Conservation (phyloP, 1,284 basidiomycete genomes). For the Macrocystidia cucumis region DNA sequence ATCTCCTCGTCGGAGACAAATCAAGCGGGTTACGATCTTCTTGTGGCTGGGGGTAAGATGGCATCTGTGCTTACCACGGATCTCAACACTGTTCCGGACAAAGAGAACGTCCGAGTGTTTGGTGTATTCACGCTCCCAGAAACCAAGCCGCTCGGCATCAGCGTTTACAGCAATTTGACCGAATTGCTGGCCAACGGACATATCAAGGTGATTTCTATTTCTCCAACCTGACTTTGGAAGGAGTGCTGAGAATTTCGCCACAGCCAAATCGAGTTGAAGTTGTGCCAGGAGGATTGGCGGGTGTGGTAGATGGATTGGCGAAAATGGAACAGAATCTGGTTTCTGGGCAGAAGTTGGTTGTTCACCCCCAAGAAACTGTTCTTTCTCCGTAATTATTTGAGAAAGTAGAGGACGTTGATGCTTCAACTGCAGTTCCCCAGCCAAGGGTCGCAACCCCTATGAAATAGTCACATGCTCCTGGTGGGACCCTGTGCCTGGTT, state of each 20-base stretch:
- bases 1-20: constrained; percentile 15
- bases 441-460: no score
- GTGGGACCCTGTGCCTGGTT: no score
- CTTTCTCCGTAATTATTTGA: no score
- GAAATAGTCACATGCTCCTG: no score
- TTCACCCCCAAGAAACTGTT: constrained; percentile 4
- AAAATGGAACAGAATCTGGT: constrained; percentile 8
- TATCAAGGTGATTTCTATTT: constrained; percentile 1
- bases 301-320: constrained; percentile 9
- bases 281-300: constrained; percentile 10
- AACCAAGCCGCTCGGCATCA: constrained; percentile 4
- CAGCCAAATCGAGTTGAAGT: constrained; percentile 11
- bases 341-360: constrained; percentile 11
- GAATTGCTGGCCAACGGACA: constrained; percentile 7
- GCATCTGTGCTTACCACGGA: constrained; percentile 7
- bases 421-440: no score
- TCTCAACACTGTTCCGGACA: constrained; percentile 5
- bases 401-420: no score
- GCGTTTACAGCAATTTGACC: constrained; percentile 8
- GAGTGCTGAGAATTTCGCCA: neutral
- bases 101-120: constrained; percentile 5
- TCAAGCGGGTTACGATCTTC: constrained; percentile 11
- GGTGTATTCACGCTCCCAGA: constrained; percentile 3
- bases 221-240: neutral
- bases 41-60: constrained; percentile 13